phyloP scores from a whole-genome alignment of 805 yeast genomes.

The Wickerhamiella shivajii region DNA sequence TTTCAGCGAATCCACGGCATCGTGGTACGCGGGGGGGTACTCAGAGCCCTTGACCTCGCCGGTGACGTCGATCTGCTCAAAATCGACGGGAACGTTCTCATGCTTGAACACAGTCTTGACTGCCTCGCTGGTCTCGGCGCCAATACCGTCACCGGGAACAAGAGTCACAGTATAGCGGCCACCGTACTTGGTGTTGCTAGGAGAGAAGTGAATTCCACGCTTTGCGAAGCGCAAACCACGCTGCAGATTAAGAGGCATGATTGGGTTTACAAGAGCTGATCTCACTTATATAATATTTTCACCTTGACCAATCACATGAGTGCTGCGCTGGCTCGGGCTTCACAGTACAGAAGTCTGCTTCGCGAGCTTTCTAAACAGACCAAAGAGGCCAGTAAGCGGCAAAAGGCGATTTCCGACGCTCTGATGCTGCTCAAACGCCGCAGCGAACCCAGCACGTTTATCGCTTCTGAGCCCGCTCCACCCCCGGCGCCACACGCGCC shows the following conservation, averaged over 20 bases:
- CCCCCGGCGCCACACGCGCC: too few species aligned
- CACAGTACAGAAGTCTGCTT: too few species aligned
- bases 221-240: conserved; percentile 8
- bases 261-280: background rate
- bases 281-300: too few species aligned
- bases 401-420: too few species aligned
- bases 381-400: too few species aligned
- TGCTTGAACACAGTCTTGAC: conserved; percentile 80
- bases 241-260: background rate
- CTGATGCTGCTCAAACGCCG: too few species aligned
- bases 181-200: conserved; percentile 39
- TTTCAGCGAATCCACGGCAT: conserved; percentile 80
- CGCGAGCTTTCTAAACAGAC: too few species aligned
- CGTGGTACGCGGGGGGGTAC: conserved; percentile 48
- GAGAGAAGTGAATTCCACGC: conserved; percentile 11
- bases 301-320: too few species aligned
- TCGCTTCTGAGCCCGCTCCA: too few species aligned
- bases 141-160: conserved; percentile 95
- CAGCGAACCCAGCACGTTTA: too few species aligned
- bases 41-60: conserved; percentile 39
- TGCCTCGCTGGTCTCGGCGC: conserved; percentile 87
- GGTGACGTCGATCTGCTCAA: conserved; percentile 58
- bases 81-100: conserved; percentile 82
- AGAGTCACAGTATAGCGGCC: conserved; percentile 88
- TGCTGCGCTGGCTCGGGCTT: too few species aligned